phyloP scores from a whole-genome alignment of 805 yeast species.

The Ogataea saltuana region DNA sequence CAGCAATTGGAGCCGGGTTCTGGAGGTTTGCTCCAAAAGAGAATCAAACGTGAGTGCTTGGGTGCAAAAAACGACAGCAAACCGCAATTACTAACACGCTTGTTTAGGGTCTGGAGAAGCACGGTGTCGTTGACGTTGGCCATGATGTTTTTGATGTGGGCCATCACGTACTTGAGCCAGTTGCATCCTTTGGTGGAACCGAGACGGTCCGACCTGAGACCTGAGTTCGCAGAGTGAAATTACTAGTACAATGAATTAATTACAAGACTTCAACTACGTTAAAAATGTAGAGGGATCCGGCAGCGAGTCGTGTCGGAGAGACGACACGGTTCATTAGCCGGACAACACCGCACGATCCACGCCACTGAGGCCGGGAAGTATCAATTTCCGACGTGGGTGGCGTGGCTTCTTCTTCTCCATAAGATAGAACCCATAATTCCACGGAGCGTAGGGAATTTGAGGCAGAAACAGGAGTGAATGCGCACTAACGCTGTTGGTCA shows the following conservation, averaged over 20 bases:
- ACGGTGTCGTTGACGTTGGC: constrained; percentile 68
- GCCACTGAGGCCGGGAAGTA: constrained; percentile 27
- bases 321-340: constrained; percentile 8
- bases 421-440: constrained; percentile 36
- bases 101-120: constrained; percentile 63
- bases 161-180: constrained; percentile 84
- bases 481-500: too few relatives aligned
- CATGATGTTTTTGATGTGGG: constrained; percentile 66
- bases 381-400: constrained; percentile 26
- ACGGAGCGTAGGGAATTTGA: constrained; percentile 31
- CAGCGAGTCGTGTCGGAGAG: constrained; percentile 1
- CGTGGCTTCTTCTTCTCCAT: constrained; percentile 35
- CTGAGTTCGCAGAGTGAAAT: constrained; percentile 55
- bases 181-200: constrained; percentile 91
- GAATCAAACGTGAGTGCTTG: constrained; percentile 58
- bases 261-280: too few relatives aligned
- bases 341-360: constrained; percentile 29
- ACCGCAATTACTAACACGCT: constrained; percentile 5
- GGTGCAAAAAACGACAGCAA: neutral
- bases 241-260: constrained; percentile 1
- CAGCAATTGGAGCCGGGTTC: constrained; percentile 59
- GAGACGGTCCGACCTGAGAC: constrained; percentile 85
- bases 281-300: constrained; percentile 20
- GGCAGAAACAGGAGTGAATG: constrained; percentile 35
- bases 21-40: constrained; percentile 88